A percentile compares a stretch with the other conserved stretches of the same genome.
Evolutionary conservation across 768 basidiomycete genomes (phyloP).

Genomic region (Lepiota venenata): DNA sequence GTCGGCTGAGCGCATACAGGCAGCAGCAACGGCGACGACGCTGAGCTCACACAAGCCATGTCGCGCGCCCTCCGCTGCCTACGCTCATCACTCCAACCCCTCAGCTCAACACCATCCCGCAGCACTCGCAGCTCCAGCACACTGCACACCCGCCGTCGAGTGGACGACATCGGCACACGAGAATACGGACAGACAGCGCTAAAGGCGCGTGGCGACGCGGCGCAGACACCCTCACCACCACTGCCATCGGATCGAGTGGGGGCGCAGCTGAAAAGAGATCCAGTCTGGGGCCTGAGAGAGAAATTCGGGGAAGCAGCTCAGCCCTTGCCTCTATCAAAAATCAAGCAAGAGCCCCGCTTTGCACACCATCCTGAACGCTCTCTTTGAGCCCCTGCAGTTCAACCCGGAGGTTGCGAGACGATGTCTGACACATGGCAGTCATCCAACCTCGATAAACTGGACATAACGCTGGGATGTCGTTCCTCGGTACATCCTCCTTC

Average conservation of each 20-base stretch:
- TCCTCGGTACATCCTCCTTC: conserved; percentile 54
- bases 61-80: conserved; percentile 1
- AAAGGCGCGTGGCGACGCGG: background rate
- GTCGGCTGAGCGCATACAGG: background rate
- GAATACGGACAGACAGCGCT: conserved; percentile 5
- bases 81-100: background rate
- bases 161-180: conserved; percentile 1
- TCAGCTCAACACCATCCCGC: background rate
- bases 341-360: conserved; percentile 18
- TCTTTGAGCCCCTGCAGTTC: conserved; percentile 68
- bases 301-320: conserved; percentile 8
- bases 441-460: conserved; percentile 61
- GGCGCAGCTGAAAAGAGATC: background rate
- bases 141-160: background rate
- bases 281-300: conserved; percentile 5
- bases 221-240: background rate
- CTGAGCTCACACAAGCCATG: background rate
- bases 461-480: conserved; percentile 69
- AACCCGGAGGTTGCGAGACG: conserved; percentile 67
- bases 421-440: conserved; percentile 77
- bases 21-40: background rate
- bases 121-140: background rate
- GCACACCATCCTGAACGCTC: conserved; percentile 54
- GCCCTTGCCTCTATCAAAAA: conserved; percentile 6
- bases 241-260: background rate